A percentile compares a stretch with the other conserved stretches of the same genome.
Evolutionary conservation across 179 eudicot species (phyloP).

Genomic region (Silene vulgaris): DNA sequence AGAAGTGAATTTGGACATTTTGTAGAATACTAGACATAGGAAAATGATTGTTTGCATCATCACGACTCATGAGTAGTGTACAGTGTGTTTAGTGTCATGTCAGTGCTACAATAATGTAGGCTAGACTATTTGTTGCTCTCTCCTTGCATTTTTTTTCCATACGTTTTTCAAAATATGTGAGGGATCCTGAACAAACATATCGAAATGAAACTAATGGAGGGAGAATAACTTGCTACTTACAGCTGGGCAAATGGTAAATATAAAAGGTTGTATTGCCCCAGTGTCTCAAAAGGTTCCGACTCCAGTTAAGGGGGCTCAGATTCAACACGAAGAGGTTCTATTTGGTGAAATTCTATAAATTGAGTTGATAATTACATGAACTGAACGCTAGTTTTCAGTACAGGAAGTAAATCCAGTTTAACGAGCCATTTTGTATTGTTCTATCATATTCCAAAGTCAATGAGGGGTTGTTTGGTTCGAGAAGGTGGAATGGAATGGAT

Average conservation of each 20-base stretch:
- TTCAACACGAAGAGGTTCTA: neutral
- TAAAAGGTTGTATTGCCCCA: neutral
- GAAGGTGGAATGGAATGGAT: too few species aligned
- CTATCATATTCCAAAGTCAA: neutral
- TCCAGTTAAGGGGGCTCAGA: neutral
- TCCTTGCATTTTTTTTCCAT: neutral
- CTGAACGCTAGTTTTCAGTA: neutral
- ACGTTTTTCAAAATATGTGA: too few species aligned
- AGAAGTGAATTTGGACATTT: too few species aligned
- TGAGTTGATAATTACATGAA: neutral
- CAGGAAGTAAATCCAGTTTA: neutral
- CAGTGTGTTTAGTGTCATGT: neutral
- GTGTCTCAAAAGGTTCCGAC: neutral
- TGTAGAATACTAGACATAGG: conserved; percentile 2
- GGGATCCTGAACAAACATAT: too few species aligned
- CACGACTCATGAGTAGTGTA: neutral
- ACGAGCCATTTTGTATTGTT: neutral
- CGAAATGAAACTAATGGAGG: neutral
- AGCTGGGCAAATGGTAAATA: neutral
- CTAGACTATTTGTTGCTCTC: neutral
- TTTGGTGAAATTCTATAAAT: neutral
- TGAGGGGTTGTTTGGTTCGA: neutral
- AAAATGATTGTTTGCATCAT: neutral
- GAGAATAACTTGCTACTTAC: neutral
- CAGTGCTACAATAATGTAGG: neutral